Conservation (phyloP, 1,284 basidiomycete species). For the Apiotrichum akiyoshidainum region DNA sequence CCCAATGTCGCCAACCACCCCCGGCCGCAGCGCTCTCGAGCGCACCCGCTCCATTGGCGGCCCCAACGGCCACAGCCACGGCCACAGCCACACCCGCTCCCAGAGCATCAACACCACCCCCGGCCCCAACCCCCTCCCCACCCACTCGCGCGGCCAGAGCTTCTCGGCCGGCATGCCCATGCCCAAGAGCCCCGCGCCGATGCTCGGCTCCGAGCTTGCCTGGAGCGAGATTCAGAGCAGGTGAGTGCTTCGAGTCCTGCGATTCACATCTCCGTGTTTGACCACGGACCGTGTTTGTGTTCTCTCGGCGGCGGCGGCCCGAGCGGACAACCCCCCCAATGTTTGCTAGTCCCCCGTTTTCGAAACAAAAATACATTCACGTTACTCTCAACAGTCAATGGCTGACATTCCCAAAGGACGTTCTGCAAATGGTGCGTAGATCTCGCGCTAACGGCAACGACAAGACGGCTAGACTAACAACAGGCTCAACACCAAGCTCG, state of each 20-base stretch:
- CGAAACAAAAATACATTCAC: no score
- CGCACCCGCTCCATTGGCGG: slow-evolving; percentile 13
- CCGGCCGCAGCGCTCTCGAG: slow-evolving; percentile 6
- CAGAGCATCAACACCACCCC: slow-evolving; percentile 1
- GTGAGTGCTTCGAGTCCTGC: slow-evolving; percentile 1
- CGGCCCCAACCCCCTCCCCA: slow-evolving; percentile 2
- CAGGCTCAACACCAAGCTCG: slow-evolving; percentile 93
- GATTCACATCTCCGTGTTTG: not conserved
- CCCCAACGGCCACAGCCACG: not conserved
- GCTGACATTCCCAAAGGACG: slow-evolving; percentile 28
- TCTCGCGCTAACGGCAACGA: no score
- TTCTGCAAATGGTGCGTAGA: slow-evolving; percentile 48
- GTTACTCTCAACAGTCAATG: not conserved
- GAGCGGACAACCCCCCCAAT: no score
- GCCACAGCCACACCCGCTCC: slow-evolving; percentile 4
- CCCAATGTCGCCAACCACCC: slow-evolving; percentile 1
- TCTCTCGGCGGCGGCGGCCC: not conserved
- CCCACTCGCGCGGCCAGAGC: slow-evolving; percentile 11
- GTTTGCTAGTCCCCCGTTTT: no score
- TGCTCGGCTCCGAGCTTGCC: slow-evolving; percentile 16
- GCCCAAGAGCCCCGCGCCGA: slow-evolving; percentile 6
- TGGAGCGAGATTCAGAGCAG: slow-evolving; percentile 24
- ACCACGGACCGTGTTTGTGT: not conserved
- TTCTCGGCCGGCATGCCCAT: slow-evolving; percentile 2
- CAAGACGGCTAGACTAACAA: not conserved